Evolutionary conservation across 164 flowering plant genomes (phyloP).

Genomic region (Dillenia turbinata): DNA sequence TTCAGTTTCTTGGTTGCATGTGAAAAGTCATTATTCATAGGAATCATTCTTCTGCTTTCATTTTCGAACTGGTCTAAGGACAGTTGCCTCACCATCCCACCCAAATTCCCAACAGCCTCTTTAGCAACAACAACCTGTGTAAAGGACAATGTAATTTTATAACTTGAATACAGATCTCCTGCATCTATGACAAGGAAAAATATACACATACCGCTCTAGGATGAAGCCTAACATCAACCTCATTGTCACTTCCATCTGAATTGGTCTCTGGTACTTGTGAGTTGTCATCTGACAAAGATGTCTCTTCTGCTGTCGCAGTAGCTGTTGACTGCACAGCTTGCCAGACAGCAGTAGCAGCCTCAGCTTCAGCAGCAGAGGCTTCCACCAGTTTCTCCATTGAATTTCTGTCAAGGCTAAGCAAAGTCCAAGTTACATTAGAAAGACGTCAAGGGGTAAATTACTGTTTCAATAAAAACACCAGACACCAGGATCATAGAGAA

Average conservation of each 20-base stretch:
- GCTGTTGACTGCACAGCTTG: conserved; percentile 82
- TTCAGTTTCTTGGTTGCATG: conserved; percentile 57
- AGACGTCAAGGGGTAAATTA: not conserved
- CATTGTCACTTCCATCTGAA: conserved; percentile 76
- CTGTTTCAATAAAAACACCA: not conserved
- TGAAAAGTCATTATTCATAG: conserved; percentile 53
- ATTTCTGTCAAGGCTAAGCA: conserved; percentile 54
- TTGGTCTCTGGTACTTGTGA: conserved; percentile 48
- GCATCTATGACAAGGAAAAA: not conserved
- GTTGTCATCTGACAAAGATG: conserved; percentile 55
- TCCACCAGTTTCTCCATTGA: conserved; percentile 81
- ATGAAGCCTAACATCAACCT: conserved; percentile 91
- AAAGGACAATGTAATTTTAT: conserved; percentile 11
- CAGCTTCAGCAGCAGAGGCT: conserved; percentile 98
- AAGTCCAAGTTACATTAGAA: not conserved
- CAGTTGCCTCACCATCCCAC: conserved; percentile 93
- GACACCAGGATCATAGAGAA: conserved; percentile 1
- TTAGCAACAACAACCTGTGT: conserved; percentile 95
- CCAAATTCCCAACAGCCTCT: conserved; percentile 89
- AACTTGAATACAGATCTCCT: conserved; percentile 6
- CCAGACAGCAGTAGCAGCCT: conserved; percentile 88
- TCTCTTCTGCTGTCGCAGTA: conserved; percentile 38
- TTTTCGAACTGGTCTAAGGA: conserved; percentile 97
- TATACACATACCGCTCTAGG: conserved; percentile 84
- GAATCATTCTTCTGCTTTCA: conserved; percentile 92